Percentiles rank a stretch among this genome's conserved stretches.
Conservation (phyloP, 768 basidiomycete species). For the Russula virescens region DNA sequence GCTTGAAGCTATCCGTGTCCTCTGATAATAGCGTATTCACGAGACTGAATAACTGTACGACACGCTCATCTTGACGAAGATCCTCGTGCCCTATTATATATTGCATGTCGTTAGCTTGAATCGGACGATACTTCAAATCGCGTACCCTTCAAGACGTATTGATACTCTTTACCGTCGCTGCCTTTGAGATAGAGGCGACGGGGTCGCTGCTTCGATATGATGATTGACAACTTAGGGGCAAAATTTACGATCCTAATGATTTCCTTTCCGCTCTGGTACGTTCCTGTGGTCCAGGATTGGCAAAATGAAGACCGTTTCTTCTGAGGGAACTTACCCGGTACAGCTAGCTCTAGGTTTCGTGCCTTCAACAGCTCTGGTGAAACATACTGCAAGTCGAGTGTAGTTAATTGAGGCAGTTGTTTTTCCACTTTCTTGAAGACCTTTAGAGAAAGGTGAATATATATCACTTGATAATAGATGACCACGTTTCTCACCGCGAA, state of each 20-base stretch:
- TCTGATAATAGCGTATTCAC: conserved; percentile 91
- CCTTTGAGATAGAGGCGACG: conserved; percentile 83
- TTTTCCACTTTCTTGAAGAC: conserved; percentile 97
- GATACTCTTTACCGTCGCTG: conserved; percentile 89
- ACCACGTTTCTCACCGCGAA: conserved; percentile 60
- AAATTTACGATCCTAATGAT: conserved; percentile 82
- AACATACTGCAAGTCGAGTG: conserved; percentile 93
- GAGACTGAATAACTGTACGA: conserved; percentile 98
- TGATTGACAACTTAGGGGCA: conserved; percentile 84
- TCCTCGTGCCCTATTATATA: conserved; percentile 81
- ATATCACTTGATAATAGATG: background rate
- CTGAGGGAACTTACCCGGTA: conserved; percentile 62
- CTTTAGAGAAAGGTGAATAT: conserved; percentile 34
- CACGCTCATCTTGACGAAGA: conserved; percentile 95
- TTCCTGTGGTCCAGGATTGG: conserved; percentile 46
- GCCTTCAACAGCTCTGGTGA: conserved; percentile 89
- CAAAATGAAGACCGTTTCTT: background rate
- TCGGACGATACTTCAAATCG: background rate
- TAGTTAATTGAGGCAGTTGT: conserved; percentile 81
- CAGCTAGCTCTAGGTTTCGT: conserved; percentile 87
- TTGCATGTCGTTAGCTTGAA: background rate
- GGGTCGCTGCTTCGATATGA: conserved; percentile 95
- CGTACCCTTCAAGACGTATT: conserved; percentile 84
- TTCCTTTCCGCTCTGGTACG: conserved; percentile 83
- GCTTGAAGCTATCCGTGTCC: conserved; percentile 93